Conservation (phyloP, 306 rosid genomes). For the Gastrolobium bilobum region DNA sequence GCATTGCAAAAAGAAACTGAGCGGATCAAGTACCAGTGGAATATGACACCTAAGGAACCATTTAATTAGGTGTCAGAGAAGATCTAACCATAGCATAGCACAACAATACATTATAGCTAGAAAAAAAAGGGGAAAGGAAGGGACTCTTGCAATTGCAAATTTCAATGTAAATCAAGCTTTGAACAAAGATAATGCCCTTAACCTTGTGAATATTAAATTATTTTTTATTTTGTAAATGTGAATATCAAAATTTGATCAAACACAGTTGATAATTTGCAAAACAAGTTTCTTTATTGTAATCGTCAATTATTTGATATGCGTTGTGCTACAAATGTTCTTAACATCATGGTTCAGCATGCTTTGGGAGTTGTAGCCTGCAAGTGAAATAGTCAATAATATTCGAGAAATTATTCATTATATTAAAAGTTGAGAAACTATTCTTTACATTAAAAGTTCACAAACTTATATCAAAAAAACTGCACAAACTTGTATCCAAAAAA, state of each 20-base stretch:
- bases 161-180: constrained; percentile 75
- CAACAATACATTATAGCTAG: constrained; percentile 67
- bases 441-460: too few relatives aligned
- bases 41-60: constrained; percentile 99
- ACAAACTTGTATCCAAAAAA: too few relatives aligned
- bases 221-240: too few relatives aligned
- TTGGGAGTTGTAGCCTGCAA: constrained; percentile 68
- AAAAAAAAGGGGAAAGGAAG: constrained; percentile 93
- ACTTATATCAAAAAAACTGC: too few relatives aligned
- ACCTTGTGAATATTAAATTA: constrained; percentile 73
- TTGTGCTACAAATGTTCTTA: constrained; percentile 69
- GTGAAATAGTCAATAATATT: constrained; percentile 64
- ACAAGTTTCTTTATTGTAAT: constrained; percentile 83
- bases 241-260: constrained; percentile 69
- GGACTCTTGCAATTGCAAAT: constrained; percentile 69
- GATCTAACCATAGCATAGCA: constrained; percentile 72
- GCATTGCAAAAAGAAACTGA: constrained; percentile 97
- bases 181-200: constrained; percentile 78
- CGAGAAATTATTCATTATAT: constrained; percentile 72
- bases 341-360: constrained; percentile 62
- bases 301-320: constrained; percentile 92
- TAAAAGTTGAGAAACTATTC: constrained; percentile 54
- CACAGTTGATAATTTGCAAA: constrained; percentile 81
- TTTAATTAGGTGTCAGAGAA: constrained; percentile 92
- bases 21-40: constrained; percentile 99